Evolutionary conservation across 148 eudicot species (phyloP).

Genomic region (Chenopodium album): DNA sequence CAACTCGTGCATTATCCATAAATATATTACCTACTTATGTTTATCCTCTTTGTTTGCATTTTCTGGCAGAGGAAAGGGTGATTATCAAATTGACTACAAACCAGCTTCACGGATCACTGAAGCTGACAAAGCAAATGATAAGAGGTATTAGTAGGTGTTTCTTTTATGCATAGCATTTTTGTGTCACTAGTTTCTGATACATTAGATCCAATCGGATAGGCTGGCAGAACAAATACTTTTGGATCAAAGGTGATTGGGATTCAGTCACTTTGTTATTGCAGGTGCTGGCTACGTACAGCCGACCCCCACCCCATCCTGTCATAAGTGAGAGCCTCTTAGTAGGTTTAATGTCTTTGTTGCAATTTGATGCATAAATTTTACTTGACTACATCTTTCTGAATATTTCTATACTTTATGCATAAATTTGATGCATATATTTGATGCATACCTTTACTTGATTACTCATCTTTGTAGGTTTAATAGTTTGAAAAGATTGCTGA

Average conservation of each 20-base stretch:
- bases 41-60: neutral
- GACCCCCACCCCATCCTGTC: neutral
- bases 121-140: slow-evolving; percentile 86
- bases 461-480: neutral
- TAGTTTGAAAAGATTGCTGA: neutral
- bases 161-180: neutral
- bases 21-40: neutral
- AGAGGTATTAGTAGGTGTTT: slow-evolving; percentile 41
- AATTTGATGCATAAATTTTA: neutral
- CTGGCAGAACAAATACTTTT: neutral
- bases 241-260: neutral
- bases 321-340: neutral
- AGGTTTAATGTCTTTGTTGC: neutral
- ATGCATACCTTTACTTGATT: neutral
- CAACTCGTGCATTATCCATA: neutral
- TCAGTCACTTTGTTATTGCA: neutral
- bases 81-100: slow-evolving; percentile 75
- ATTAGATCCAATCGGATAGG: neutral
- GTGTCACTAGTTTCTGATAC: neutral
- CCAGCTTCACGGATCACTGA: slow-evolving; percentile 93
- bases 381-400: neutral
- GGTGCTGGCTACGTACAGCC: neutral
- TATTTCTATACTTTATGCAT: too few relatives aligned
- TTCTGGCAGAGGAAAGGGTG: slow-evolving; percentile 72
- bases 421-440: neutral